A percentile compares a stretch with the other conserved stretches of the same genome.
Conservation (phyloP, 495 filamentous ascomycete genomes). For the Hyphodiscus hymeniophilus region DNA sequence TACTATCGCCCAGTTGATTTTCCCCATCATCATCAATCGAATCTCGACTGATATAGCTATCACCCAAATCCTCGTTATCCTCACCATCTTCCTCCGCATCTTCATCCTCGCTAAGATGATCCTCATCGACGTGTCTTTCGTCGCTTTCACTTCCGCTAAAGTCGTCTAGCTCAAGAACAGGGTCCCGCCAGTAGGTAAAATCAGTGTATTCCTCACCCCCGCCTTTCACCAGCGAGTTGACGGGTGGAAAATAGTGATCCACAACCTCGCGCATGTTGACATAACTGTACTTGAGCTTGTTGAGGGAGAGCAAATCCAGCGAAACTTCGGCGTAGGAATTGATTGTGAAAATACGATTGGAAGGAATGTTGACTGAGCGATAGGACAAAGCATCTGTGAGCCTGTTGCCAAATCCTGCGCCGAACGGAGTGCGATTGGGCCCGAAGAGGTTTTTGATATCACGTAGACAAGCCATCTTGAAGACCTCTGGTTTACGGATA, state of each 20-base stretch:
- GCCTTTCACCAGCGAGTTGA: conserved; percentile 63
- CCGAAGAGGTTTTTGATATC: conserved; percentile 88
- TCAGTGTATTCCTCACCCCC: conserved; percentile 84
- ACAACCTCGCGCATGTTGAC: conserved; percentile 93
- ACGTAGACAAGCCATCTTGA: conserved; percentile 97
- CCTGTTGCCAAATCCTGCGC: conserved; percentile 94
- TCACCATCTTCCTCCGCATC: conserved; percentile 32
- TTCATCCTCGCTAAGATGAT: conserved; percentile 35
- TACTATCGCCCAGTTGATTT: conserved; percentile 27
- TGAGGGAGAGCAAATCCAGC: conserved; percentile 82
- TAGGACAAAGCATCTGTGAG: conserved; percentile 96
- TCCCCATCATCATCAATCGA: conserved; percentile 31
- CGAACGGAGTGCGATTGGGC: conserved; percentile 76
- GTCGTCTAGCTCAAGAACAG: conserved; percentile 63
- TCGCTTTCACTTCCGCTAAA: conserved; percentile 72
- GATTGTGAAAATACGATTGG: conserved; percentile 94
- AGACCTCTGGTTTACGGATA: conserved; percentile 91
- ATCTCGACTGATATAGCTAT: conserved; percentile 52
- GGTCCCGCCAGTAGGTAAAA: conserved; percentile 81
- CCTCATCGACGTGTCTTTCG: conserved; percentile 37
- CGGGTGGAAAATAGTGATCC: conserved; percentile 92
- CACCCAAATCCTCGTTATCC: conserved; percentile 45
- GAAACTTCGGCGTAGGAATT: conserved; percentile 96
- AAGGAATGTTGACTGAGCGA: conserved; percentile 88
- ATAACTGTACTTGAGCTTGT: conserved; percentile 94